phyloP scores from a whole-genome alignment of 2,329 filamentous ascomycete genomes.

The Lachnellula cervina region DNA sequence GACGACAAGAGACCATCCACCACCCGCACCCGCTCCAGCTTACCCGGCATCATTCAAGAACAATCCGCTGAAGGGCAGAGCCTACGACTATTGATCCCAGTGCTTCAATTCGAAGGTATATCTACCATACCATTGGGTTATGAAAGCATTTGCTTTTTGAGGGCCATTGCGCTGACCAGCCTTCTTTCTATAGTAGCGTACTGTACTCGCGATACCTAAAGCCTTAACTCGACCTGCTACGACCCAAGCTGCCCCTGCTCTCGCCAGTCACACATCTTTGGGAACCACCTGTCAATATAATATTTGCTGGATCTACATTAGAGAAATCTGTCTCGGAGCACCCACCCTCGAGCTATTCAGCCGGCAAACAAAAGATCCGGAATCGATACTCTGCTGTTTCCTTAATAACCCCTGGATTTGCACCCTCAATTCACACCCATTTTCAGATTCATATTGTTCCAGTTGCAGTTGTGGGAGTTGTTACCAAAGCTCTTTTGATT shows the following conservation, averaged over 20 bases:
- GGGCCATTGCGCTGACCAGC: conserved; percentile 9
- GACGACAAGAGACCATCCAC: conserved; percentile 13
- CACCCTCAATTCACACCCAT: no score
- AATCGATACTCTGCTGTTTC: no score
- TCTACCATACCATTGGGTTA: not conserved
- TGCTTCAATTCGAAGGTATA: not conserved
- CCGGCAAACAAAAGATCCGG: not conserved
- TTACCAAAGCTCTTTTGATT: no score
- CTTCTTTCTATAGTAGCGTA: not conserved
- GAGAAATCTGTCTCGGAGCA: not conserved
- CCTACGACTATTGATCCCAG: not conserved
- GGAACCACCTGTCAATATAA: not conserved
- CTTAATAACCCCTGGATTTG: no score
- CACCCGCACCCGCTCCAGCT: conserved; percentile 3
- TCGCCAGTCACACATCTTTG: not conserved
- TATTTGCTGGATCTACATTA: not conserved
- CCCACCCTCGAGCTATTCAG: not conserved
- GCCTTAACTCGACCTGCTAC: not conserved
- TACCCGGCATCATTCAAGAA: conserved; percentile 2
- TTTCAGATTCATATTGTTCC: no score
- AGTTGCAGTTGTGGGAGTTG: no score
- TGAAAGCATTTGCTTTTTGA: not conserved
- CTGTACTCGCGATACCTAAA: not conserved
- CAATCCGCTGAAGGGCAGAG: not conserved
- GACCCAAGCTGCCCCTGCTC: not conserved